Evolutionary conservation across 305 asterid genomes (phyloP).

Genomic region (Solanum hybrid): DNA sequence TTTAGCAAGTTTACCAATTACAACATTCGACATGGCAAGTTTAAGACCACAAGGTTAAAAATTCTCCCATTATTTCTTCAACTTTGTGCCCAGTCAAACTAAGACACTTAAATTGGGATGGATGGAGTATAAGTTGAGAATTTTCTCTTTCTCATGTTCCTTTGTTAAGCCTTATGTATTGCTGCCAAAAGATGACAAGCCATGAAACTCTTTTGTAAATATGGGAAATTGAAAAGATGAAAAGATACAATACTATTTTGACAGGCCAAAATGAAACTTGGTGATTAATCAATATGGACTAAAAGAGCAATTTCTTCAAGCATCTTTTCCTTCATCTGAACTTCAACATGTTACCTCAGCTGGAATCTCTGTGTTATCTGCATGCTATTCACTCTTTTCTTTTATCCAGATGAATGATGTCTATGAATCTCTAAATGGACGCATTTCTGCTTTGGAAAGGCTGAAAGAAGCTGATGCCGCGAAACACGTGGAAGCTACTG

Average conservation of each 20-base stretch:
- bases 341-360: not conserved
- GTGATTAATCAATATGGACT: not conserved
- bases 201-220: not conserved
- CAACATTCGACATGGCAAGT: not conserved
- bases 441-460: constrained; percentile 69
- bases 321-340: not conserved
- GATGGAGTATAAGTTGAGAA: not conserved
- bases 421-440: constrained; percentile 59
- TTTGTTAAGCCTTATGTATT: not conserved
- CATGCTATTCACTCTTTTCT: not conserved
- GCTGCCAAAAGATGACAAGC: not conserved
- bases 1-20: not conserved
- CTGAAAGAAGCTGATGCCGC: constrained; percentile 46
- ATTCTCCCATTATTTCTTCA: not conserved
- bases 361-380: not conserved
- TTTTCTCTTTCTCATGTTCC: not conserved
- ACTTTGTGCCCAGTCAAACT: not conserved
- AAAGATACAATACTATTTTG: not conserved
- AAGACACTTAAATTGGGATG: not conserved
- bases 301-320: not conserved
- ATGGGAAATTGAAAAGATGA: not conserved
- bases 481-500: constrained; percentile 47
- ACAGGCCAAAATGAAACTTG: not conserved
- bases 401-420: constrained; percentile 38
- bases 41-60: not conserved